Percentiles rank a stretch among this genome's conserved stretches.
Evolutionary conservation across 2,329 filamentous ascomycete genomes (phyloP).

Genomic region (Thelonectria discophora): DNA sequence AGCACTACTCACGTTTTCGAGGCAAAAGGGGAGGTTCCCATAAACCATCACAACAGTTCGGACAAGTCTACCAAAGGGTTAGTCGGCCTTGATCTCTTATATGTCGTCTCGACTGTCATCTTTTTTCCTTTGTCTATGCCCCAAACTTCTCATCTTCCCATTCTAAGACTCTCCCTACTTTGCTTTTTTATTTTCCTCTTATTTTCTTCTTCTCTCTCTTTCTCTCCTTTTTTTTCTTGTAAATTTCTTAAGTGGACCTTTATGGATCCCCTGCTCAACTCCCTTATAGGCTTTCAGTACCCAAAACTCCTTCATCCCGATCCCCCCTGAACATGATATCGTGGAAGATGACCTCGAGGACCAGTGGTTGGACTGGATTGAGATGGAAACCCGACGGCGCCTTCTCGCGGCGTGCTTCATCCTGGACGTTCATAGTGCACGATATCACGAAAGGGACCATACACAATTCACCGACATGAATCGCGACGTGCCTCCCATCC

Average conservation of each 20-base stretch:
- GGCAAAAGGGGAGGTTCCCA: slow-evolving; percentile 58
- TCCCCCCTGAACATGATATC: slow-evolving; percentile 36
- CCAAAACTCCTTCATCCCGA: slow-evolving; percentile 41
- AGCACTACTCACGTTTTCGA: slow-evolving; percentile 64
- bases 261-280: slow-evolving; percentile 40
- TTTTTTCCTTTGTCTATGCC: slow-evolving; percentile 4
- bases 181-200: neutral
- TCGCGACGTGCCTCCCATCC: slow-evolving; percentile 51
- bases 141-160: slow-evolving; percentile 10
- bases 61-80: slow-evolving; percentile 63
- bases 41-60: slow-evolving; percentile 59
- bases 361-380: slow-evolving; percentile 63
- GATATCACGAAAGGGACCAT: slow-evolving; percentile 62
- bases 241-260: slow-evolving; percentile 16
- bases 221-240: slow-evolving; percentile 34
- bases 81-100: slow-evolving; percentile 48
- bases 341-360: slow-evolving; percentile 45
- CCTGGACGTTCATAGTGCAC: slow-evolving; percentile 63
- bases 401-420: slow-evolving; percentile 66
- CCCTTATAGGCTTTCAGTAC: slow-evolving; percentile 52
- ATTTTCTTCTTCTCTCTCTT: slow-evolving; percentile 44
- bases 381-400: slow-evolving; percentile 61
- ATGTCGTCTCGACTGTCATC: slow-evolving; percentile 17
- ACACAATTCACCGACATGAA: slow-evolving; percentile 48
- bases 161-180: slow-evolving; percentile 37